A percentile compares a stretch with the other conserved stretches of the same genome.
These are phyloP conservation scores for Penicillium concentricum DNA, from an alignment of 2,329 filamentous ascomycete species.

Conservation along the genomic window DNA sequence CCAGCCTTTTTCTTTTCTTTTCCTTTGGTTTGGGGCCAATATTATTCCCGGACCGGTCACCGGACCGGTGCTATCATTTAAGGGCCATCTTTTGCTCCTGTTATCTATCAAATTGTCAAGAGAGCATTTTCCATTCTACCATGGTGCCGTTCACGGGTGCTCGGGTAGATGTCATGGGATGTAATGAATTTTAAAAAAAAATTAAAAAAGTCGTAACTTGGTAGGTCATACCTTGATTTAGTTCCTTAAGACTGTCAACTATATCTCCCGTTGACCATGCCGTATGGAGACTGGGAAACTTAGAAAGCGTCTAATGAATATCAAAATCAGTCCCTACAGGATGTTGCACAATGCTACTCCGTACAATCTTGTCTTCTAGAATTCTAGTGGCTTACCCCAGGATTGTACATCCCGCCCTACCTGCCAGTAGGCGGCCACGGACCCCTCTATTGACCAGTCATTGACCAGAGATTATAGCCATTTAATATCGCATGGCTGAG, in stretches of 20 bases:
- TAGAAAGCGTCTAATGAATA: neutral
- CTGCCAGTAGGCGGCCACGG: neutral
- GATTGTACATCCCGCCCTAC: neutral
- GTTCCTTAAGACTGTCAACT: neutral
- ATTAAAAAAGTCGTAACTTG: neutral
- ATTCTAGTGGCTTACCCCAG: neutral
- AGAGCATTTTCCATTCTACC: neutral
- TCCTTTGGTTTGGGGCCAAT: neutral
- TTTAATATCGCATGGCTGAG: neutral
- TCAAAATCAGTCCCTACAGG: neutral
- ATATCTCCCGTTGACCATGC: neutral
- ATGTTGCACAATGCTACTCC: neutral
- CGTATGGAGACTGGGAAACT: neutral
- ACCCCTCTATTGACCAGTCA: constrained; percentile 1
- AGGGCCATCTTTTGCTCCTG: neutral
- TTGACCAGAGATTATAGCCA: neutral
- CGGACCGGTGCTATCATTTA: neutral
- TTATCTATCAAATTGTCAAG: neutral
- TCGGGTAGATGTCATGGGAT: neutral
- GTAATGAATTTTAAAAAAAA: neutral
- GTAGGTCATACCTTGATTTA: neutral
- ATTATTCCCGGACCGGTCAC: neutral
- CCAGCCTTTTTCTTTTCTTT: neutral
- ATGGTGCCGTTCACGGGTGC: neutral
- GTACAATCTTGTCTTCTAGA: neutral